Base-by-base conservation (phyloP, 2,329 filamentous ascomycete genomes). In the Aquanectria penicillioides region DNA sequence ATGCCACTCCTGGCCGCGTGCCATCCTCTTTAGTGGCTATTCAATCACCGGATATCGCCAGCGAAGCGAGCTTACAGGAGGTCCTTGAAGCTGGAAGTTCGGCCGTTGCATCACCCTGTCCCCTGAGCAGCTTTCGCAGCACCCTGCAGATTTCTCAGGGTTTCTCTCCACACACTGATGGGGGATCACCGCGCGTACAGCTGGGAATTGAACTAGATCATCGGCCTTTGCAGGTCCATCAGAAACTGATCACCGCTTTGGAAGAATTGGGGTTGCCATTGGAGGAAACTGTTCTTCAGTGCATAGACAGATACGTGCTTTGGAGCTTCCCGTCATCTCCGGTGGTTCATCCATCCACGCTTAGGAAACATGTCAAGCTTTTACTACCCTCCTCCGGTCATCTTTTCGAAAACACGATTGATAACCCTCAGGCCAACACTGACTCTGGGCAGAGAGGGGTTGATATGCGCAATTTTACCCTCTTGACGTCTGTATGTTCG, bases 401-500 rank as follows among this genome's bases (percentile, higher is more conserved):
- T 12, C 20, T 57, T 0, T 61, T 58, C 20, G 47, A 43, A 10
- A 12, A 26, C 1, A n/a, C 12, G n/a, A 8, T 10, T 6, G 3
- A 12, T 8, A 12, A n/a, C 4, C 33, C 7, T 1, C 12, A 41
- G 4, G 25, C 13, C 6, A n/a, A 28, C 12, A 18, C 26, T 15
- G 41, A 41, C 13, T n/a, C 15, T 2, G 22, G 28, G 18, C 29
- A 31, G 1, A 38, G 11, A n/a, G 40, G 17, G 7, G 5, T 11
- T 4, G 34, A 41, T 7, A 53, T 58, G 59, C 47, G 58, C 23
- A 52, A 26, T 8, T 62, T 59, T 18, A 25, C 56, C 3, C 44
- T 44, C 12, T 17, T 56, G 3, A 52, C 56, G 11, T 36, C 44
- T 1, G 11, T 49, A 2, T 62, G 51, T 17, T 46, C 59, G 8